phyloP scores from a whole-genome alignment of 2,329 filamentous ascomycete genomes.

The Aspergillus carbonarius region DNA sequence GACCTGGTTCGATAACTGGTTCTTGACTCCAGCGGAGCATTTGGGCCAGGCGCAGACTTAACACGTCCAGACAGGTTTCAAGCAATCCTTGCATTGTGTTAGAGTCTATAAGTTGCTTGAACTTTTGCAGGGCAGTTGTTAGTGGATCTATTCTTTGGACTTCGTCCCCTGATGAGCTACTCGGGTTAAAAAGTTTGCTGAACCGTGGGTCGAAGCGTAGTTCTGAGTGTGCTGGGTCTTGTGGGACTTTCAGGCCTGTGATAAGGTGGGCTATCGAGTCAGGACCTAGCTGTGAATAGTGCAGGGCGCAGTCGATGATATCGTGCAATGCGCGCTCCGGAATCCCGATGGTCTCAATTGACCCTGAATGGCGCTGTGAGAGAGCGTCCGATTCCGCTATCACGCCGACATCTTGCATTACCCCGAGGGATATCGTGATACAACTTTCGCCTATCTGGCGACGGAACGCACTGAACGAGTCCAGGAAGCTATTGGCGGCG shows the following conservation, averaged over 20 bases:
- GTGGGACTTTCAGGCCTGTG: not conserved
- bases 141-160: not conserved
- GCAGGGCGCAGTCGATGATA: not conserved
- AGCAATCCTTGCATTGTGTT: no score
- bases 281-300: not conserved
- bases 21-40: no score
- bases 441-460: constrained; percentile 12
- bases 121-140: not conserved
- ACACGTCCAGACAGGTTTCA: no score
- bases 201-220: not conserved
- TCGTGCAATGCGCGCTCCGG: not conserved
- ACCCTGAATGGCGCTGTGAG: not conserved
- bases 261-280: not conserved
- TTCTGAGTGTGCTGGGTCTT: not conserved
- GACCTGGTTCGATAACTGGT: not conserved
- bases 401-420: constrained; percentile 29
- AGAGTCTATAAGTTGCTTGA: not conserved
- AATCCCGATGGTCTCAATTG: not conserved
- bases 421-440: constrained; percentile 28
- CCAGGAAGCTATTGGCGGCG: constrained; percentile 24
- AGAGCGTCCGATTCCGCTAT: not conserved
- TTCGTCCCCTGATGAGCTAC: not conserved
- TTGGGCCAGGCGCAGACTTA: not conserved
- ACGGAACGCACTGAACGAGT: constrained; percentile 16
- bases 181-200: not conserved